A percentile compares a stretch with the other conserved stretches of the same genome.
Evolutionary conservation across 768 basidiomycete species (phyloP).

Genomic region (Lactarius trivialis): DNA sequence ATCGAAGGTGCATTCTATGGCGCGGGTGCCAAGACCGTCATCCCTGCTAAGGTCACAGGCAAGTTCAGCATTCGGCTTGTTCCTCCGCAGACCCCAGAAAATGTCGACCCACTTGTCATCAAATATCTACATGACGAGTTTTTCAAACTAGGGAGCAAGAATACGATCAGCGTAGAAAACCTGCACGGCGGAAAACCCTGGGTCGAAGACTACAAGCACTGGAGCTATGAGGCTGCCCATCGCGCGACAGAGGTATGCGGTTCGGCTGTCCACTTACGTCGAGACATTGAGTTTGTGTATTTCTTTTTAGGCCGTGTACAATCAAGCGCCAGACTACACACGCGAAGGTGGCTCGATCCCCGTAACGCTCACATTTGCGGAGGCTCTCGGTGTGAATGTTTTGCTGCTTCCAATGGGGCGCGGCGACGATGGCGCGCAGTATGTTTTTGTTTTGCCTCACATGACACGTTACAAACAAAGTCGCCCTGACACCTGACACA

Average conservation of each 20-base stretch:
- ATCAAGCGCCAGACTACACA: conserved; percentile 71
- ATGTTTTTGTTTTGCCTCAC: conserved; percentile 30
- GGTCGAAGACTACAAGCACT: conserved; percentile 80
- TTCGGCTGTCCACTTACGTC: not conserved
- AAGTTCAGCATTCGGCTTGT: conserved; percentile 96
- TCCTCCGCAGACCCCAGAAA: conserved; percentile 79
- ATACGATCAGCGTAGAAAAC: conserved; percentile 62
- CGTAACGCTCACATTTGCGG: conserved; percentile 89
- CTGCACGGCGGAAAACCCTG: conserved; percentile 85
- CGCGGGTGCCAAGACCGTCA: conserved; percentile 84
- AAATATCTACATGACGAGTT: conserved; percentile 74
- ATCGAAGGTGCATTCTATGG: conserved; percentile 93
- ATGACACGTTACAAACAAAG: not conserved
- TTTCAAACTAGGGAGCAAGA: conserved; percentile 79
- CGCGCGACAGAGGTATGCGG: conserved; percentile 65
- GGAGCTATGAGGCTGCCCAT: conserved; percentile 88
- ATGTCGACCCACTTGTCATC: conserved; percentile 62
- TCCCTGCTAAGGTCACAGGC: conserved; percentile 80
- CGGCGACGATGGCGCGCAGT: conserved; percentile 93
- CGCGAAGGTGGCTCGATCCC: conserved; percentile 95
- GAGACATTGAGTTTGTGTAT: not conserved
- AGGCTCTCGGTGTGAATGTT: conserved; percentile 80
- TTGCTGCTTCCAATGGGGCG: conserved; percentile 88
- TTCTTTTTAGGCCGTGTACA: conserved; percentile 45
- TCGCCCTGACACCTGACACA: conserved; percentile 26